phyloP scores from a whole-genome alignment of 768 basidiomycete species.

The Tulasnella sp. region DNA sequence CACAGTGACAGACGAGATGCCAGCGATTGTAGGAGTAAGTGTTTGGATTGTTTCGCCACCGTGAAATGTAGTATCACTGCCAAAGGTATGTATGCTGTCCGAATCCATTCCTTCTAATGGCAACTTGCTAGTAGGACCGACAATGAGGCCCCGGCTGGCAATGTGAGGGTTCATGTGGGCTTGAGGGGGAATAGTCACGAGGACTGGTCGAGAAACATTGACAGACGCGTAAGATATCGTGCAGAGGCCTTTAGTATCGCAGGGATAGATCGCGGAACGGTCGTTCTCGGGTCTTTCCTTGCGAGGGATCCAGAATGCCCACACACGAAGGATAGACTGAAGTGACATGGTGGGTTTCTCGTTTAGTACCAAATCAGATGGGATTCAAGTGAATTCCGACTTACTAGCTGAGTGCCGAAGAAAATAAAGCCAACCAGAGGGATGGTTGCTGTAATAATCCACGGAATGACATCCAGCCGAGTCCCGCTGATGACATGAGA shows the following conservation, averaged over 20 bases:
- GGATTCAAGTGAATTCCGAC: background rate
- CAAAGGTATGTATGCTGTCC: background rate
- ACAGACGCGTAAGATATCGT: background rate
- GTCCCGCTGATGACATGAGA: slow-evolving; percentile 1
- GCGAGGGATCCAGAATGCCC: slow-evolving; percentile 12
- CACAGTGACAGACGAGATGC: background rate
- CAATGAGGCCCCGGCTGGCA: background rate
- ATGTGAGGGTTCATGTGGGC: background rate
- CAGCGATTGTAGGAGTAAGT: background rate
- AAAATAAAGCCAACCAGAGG: slow-evolving; percentile 4
- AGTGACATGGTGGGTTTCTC: no score
- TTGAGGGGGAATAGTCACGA: background rate
- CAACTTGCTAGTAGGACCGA: background rate
- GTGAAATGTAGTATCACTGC: background rate
- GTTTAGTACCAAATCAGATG: no score
- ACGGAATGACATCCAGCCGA: slow-evolving; percentile 3
- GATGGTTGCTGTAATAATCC: background rate
- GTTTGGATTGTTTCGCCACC: background rate
- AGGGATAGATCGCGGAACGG: background rate
- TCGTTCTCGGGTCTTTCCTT: background rate
- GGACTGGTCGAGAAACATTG: background rate
- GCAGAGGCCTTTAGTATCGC: background rate
- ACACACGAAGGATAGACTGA: slow-evolving; percentile 9
- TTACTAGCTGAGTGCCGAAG: slow-evolving; percentile 5
- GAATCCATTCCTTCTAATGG: background rate